Evolutionary conservation across 129 eudicot species (phyloP), one percentile per base, ranked within the genome.

Genomic region (Smallanthus sonchifolius): DNA sequence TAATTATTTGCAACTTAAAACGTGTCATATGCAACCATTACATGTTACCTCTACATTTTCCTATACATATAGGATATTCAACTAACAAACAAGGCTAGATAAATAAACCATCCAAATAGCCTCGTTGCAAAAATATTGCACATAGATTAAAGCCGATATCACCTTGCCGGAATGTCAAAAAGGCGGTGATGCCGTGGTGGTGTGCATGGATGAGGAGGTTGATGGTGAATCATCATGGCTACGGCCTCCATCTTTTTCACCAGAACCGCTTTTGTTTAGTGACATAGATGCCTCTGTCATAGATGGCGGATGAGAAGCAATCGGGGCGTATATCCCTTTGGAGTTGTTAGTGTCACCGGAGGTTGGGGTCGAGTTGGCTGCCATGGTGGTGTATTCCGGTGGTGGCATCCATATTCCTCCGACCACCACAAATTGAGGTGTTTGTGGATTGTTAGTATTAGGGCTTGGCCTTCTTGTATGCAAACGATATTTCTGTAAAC

Each of bases 401-500:
- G 96, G 96, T 5, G 97, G 91, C 81, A 93, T 81, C 98, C 98
- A 93, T 68, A 93, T 77, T 85, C 98, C 97, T 54, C 98, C 97
- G 2, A 93, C 98, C 73, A 93, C 98, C 65, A 93, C 96, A 78
- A 93, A 93, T 73, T 93, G 97, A 9, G 98, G 92, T 30, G 91
- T 66, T 86, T 91, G 99, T 42, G 79, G 54, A 61, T 60, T 74
- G 72, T 78, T 73, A 79, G 69, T 83, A 81, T 79, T 81, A 38
- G 95, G 80, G 56, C 83, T 84, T 44, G 98, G 97, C 66, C 98
- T 77, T 82, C 97, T 93, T 40, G 95, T 90, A 76, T 93, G 97
- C 45, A 93, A 36, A 30, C 98, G 86, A 74, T 88, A 93, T 84
- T 93, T 93, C 98, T 93, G 89, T 32, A 51, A 24, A 11, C 13